Base-by-base conservation (phyloP, 2,329 filamentous ascomycete genomes). In the Phaeosphaeria sp. region DNA sequence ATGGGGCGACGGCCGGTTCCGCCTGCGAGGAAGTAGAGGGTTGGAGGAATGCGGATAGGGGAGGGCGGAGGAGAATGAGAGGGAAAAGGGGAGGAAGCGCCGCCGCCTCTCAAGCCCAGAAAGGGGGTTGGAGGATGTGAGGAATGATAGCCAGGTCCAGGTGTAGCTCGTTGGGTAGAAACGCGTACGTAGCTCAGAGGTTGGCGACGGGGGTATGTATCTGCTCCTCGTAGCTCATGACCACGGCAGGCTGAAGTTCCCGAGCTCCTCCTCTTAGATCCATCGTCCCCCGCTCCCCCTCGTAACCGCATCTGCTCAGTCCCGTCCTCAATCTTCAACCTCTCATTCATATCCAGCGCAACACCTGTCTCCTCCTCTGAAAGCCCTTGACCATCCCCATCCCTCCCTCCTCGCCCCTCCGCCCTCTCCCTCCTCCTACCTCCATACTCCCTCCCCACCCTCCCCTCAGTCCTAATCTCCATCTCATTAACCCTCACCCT, bases 1-100 rank as follows among this genome's bases (percentile, higher is more conserved):
- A 68, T 51, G 1, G 65, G 49, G 6, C 51, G 51, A 8, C 53
- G 51, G 0, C 62, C 64, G 2, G 44, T 64, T 0, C 66, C 68
- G 7, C 73, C 73, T 2, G 71, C 70, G 1, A 76, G 64, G 54
- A 61, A 73, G 39, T 59, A 71, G 0, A 74, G 49, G 0, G 39
- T 59, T 17, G 56, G 40, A 3, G 68, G 69, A 2, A 73, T 39
- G 0, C 45, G 51, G 11, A 13, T 6, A 5, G 66, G n/a, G n/a
- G n/a, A n/a, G n/a, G n/a, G n/a, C n/a, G n/a, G n/a, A n/a, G n/a
- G n/a, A n/a, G n/a, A n/a, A n/a, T n/a, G n/a, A n/a, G n/a, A n/a
- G n/a, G n/a, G n/a, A n/a, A n/a, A n/a, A n/a, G n/a, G 50, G 25
- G 54, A 27, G 3, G 55, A 52, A 2, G 49, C 56, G 1, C 57